Conservation (phyloP, 208 protist genomes). For the Acanthamoeba healyi region DNA sequence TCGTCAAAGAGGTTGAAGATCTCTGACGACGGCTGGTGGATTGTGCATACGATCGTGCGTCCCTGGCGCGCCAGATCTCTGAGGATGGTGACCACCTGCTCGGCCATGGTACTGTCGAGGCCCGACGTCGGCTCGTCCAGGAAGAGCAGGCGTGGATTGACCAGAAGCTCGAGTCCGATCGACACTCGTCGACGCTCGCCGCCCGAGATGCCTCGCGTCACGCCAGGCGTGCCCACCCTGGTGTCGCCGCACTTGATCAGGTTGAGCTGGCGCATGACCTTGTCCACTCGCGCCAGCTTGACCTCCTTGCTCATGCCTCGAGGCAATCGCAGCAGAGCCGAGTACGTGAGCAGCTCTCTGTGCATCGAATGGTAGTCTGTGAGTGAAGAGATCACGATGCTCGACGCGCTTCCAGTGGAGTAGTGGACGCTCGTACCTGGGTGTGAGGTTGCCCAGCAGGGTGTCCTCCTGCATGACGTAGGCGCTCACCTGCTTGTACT, state of each 20-base stretch:
- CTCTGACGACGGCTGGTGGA: constrained; percentile 80
- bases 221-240: neutral
- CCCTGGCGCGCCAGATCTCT: constrained; percentile 38
- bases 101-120: constrained; percentile 60
- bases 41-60: constrained; percentile 77
- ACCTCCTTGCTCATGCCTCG: neutral
- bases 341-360: neutral
- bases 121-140: constrained; percentile 80
- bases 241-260: neutral
- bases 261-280: neutral
- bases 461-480: constrained; percentile 44
- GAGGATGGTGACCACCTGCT: constrained; percentile 14
- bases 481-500: constrained; percentile 10
- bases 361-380: too few species aligned
- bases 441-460: neutral
- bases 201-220: neutral
- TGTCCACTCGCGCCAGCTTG: neutral
- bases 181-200: constrained; percentile 82
- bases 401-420: neutral
- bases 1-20: constrained; percentile 81
- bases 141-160: constrained; percentile 74
- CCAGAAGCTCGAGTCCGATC: constrained; percentile 82
- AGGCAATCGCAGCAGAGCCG: neutral
- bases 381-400: too few species aligned
- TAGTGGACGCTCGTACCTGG: neutral